Base-by-base conservation (phyloP, 192 early-diverging fungal genomes). In the Entomortierella chlamydospora region DNA sequence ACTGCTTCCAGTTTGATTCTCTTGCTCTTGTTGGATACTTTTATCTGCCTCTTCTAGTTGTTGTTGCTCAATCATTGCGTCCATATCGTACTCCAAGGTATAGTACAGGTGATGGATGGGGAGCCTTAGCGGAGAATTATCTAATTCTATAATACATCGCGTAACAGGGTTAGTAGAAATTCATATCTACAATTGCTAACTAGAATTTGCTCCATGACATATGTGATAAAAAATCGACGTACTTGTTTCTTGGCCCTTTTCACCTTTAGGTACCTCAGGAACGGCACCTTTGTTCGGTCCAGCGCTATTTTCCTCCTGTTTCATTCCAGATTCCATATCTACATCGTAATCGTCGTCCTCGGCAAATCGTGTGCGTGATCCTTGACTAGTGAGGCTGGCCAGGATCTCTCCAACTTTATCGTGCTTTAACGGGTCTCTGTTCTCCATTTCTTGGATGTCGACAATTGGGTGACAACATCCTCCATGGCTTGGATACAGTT, bases 21-120 rank as follows among this genome's bases (percentile, higher is more conserved):
- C 66, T 45, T 65, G 72, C 39, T 74, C 57, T 26, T 69, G 61
- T 41, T 74, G 57, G 2, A 81, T 74, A 20, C 60, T 49, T n/a
- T 42, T 58, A 60, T 82, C 81, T 64, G 79, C 57, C 26, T 72
- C 67, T 13, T 73, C 76, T 18, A 85, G 56, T 30, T 84, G 82
- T 56, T 84, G 61, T 52, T 88, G 82, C 43, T 89, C 81, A 20
- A 82, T 78, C 80, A 92, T 84, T 0, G 86, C 84, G 13, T 83
- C 82, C 54, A 78, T 80, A 68, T 93, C 92, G 63, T 87, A 86
- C 64, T 93, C 92, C 25, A 91, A 63, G 15, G 86, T 90, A 54
- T 92, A 88, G 68, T 88, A 93, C 41, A 90, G 64, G 70, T 93
- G 90, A 42, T 87, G 87, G 25, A 91, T 71, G 39, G 85, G 83